Conservation (phyloP, 2,329 filamentous ascomycete species). For the Ophiostoma perfectum region DNA sequence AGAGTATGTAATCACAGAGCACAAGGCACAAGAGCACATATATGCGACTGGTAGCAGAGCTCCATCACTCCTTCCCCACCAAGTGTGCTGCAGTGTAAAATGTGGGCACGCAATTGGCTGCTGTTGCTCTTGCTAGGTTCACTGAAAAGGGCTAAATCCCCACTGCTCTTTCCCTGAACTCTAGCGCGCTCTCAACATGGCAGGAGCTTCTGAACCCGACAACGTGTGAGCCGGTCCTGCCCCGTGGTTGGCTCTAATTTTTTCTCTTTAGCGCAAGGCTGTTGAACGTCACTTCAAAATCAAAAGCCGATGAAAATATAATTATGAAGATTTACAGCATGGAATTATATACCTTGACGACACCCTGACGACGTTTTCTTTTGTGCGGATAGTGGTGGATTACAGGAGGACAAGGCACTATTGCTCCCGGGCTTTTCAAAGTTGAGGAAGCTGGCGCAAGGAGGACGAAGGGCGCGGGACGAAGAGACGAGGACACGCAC, state of each 20-base stretch:
- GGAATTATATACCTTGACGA: neutral
- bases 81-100: slow-evolving; percentile 6
- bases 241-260: slow-evolving; percentile 21
- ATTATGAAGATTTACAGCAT: neutral
- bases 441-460: neutral
- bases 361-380: neutral
- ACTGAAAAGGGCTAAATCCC: slow-evolving; percentile 6
- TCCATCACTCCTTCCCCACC: slow-evolving; percentile 14
- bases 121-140: neutral
- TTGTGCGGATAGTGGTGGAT: neutral
- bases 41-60: neutral
- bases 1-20: neutral
- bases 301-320: neutral
- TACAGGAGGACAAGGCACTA: neutral
- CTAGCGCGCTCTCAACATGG: neutral
- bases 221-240: slow-evolving; percentile 20
- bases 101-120: neutral
- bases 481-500: neutral
- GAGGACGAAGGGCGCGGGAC: slow-evolving; percentile 1
- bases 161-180: slow-evolving; percentile 12
- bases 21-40: neutral
- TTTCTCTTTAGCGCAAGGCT: slow-evolving; percentile 19
- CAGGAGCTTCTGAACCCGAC: neutral
- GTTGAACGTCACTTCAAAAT: slow-evolving; percentile 12
- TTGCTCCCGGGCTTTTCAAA: neutral